Conservation (phyloP, 2,329 filamentous ascomycete species). For the Rutstroemia sp. region DNA sequence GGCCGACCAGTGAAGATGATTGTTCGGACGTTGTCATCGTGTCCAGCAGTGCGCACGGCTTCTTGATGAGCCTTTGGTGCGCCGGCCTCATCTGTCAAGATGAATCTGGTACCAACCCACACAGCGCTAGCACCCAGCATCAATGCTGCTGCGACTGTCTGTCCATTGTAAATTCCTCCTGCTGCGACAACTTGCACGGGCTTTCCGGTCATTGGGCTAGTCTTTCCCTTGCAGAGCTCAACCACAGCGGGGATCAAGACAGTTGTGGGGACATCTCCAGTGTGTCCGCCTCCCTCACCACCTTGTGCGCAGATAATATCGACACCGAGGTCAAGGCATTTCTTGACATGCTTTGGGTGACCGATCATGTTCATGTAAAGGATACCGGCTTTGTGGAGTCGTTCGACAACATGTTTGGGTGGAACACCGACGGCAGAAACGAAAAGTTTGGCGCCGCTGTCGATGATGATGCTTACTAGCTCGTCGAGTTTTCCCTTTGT, state of each 20-base stretch:
- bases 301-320: constrained; percentile 99
- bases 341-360: constrained; percentile 97
- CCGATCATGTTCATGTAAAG: constrained; percentile 99
- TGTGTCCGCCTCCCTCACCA: constrained; percentile 95
- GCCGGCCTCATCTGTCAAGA: constrained; percentile 88
- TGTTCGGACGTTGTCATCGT: constrained; percentile 93
- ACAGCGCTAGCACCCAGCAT: constrained; percentile 90
- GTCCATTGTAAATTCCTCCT: constrained; percentile 89
- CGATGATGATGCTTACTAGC: constrained; percentile 86
- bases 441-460: constrained; percentile 84
- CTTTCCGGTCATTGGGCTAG: constrained; percentile 76
- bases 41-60: constrained; percentile 81
- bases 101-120: constrained; percentile 96
- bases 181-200: constrained; percentile 90
- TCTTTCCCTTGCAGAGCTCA: constrained; percentile 70
- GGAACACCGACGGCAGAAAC: constrained; percentile 95
- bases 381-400: constrained; percentile 78
- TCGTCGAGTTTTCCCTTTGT: constrained; percentile 97
- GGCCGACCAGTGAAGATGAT: constrained; percentile 98
- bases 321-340: constrained; percentile 84
- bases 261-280: constrained; percentile 81
- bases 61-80: constrained; percentile 93
- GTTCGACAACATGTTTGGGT: constrained; percentile 80
- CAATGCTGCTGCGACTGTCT: constrained; percentile 79
- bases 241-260: constrained; percentile 90